These are phyloP conservation scores for Nothomitra cinnamomea DNA, from an alignment of 2,329 filamentous ascomycete species.

Conservation along the genomic window DNA sequence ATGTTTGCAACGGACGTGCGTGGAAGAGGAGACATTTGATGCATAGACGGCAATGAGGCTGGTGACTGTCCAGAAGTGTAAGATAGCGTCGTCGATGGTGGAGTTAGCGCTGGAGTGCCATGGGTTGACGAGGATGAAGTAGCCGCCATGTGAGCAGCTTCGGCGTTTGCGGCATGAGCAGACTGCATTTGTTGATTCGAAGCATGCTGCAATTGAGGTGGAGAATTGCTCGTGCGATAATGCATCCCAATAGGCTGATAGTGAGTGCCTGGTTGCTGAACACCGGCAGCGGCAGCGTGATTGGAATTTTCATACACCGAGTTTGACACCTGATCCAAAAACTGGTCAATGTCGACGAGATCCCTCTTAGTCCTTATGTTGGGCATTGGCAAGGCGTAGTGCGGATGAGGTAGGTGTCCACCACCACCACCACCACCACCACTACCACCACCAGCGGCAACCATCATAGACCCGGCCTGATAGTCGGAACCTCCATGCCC, in stretches of 20 bases:
- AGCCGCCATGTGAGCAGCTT: constrained; percentile 34
- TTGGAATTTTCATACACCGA: constrained; percentile 90
- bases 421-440: too few species aligned
- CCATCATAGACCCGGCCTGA: constrained; percentile 33
- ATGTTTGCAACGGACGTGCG: constrained; percentile 43
- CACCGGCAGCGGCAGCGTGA: constrained; percentile 59
- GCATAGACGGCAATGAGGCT: constrained; percentile 32
- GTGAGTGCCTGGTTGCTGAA: constrained; percentile 57
- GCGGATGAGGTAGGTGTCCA: constrained; percentile 43
- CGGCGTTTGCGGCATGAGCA: constrained; percentile 13
- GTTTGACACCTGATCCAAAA: constrained; percentile 88
- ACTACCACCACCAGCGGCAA: constrained; percentile 30
- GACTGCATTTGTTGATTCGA: neutral
- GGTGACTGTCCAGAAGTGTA: constrained; percentile 59
- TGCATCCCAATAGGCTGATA: constrained; percentile 36
- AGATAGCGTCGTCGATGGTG: constrained; percentile 54
- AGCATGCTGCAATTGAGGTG: constrained; percentile 23
- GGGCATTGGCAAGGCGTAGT: constrained; percentile 57
- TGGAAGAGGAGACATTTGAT: constrained; percentile 48
- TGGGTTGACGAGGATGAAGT: constrained; percentile 14
- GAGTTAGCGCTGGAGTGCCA: constrained; percentile 57
- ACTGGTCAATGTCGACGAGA: constrained; percentile 80
- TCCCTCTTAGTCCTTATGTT: constrained; percentile 89
- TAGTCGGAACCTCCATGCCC: constrained; percentile 30
- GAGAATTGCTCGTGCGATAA: constrained; percentile 41